Base-by-base conservation (phyloP, 2,329 filamentous ascomycete species). In the Didymella exigua region DNA sequence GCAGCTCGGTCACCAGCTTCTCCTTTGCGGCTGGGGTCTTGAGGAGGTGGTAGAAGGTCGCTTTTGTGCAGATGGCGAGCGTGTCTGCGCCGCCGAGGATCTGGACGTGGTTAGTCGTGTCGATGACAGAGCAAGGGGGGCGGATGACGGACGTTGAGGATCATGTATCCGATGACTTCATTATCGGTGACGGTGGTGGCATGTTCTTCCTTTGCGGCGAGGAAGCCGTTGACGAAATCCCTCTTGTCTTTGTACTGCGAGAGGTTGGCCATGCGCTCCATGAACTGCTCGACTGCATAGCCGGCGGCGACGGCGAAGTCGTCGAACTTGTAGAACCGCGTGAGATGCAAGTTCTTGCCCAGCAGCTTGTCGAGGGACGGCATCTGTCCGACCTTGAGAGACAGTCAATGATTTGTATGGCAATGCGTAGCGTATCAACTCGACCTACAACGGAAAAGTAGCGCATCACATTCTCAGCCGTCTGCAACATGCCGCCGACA, bases 381-480 rank as follows among this genome's bases (percentile, higher is more conserved):
- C 1, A 73, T 65, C 56, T 73, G 68, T 18, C 70, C 70, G 16
- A 66, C 47, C 62, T 65, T n/a, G 4, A 24, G 27, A 27, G 27
- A 27, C 11, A 8, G 36, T 55, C 6, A 55, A 18, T 14, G 8
- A 6, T 4, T 1, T 16, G 27, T 3, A 29, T 23, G 5, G 16
- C 10, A 5, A 7, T 29, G 4, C 9, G 8, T n/a, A 9, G 4
- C 9, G 8, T n/a, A 9, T 27, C 8, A 6, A 13, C 13, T 23
- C 4, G 34, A 59, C 68, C 19, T 53, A 70, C 65, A 16, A 69
- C 60, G 14, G 68, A 68, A 30, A 64, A 67, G 36, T 71, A 70
- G 23, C 59, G 29, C 62, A 66, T 66, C 3, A 65, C 62, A 4
- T 65, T 59, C 26, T 62, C 78, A 27, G 79, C 73, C 42, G 79